These are phyloP conservation scores for Lactarius quietus DNA, from an alignment of 768 basidiomycete genomes.

Conservation along the genomic window DNA sequence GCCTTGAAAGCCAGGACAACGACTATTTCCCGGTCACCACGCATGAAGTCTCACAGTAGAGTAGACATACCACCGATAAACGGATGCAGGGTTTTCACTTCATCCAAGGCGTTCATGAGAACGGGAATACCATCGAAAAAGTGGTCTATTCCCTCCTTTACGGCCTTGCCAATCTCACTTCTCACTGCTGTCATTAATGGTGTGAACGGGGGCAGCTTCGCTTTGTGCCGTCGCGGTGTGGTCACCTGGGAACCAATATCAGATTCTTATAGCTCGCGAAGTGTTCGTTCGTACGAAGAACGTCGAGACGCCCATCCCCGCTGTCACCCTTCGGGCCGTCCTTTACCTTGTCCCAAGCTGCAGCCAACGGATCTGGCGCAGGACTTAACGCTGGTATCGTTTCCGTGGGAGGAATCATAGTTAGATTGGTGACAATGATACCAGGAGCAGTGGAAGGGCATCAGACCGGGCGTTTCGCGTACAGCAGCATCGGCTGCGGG, in stretches of 20 bases:
- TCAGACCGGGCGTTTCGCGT: no score
- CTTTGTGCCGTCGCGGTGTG: not conserved
- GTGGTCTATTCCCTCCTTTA: no score
- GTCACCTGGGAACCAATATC: not conserved
- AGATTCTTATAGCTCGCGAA: not conserved
- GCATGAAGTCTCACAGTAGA: no score
- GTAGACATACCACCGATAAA: no score
- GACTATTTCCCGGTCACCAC: no score
- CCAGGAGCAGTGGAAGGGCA: not conserved
- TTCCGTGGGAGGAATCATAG: not conserved
- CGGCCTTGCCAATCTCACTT: no score
- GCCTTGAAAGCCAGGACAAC: no score
- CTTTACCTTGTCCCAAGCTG: conserved; percentile 6
- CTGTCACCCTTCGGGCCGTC: not conserved
- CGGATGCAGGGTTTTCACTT: no score
- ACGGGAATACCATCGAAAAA: no score
- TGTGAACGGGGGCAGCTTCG: not conserved
- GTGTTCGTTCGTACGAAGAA: not conserved
- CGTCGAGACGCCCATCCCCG: no score
- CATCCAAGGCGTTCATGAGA: no score
- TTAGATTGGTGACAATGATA: not conserved
- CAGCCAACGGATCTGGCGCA: not conserved
- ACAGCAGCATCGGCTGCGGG: not conserved
- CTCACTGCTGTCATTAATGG: no score
- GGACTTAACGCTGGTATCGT: not conserved